Conservation (phyloP, 2,329 filamentous ascomycete species). For the Aspergillus clavatus region DNA sequence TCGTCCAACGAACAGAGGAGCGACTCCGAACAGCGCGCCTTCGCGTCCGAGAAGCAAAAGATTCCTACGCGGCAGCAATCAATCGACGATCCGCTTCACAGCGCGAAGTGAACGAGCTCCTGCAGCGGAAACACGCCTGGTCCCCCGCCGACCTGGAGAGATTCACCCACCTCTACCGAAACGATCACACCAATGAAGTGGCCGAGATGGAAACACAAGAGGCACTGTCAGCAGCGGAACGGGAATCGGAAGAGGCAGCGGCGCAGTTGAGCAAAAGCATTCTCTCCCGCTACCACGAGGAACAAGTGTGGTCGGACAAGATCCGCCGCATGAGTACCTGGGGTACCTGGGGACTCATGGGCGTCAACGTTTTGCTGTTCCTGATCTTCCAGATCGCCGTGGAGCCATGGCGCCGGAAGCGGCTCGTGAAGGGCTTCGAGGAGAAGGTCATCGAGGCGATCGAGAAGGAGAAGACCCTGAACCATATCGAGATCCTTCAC, state of each 20-base stretch:
- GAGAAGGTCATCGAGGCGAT: constrained; percentile 67
- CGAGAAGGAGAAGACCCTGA: constrained; percentile 59
- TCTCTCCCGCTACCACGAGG: constrained; percentile 89
- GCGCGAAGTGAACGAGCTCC: constrained; percentile 88
- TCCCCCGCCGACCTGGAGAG: constrained; percentile 80
- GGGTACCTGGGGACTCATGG: constrained; percentile 98
- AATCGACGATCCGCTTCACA: constrained; percentile 80
- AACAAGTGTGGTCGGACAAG: constrained; percentile 98
- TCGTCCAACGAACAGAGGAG: constrained; percentile 39
- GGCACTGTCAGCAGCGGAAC: constrained; percentile 68
- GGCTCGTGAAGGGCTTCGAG: constrained; percentile 78
- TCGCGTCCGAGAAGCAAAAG: constrained; percentile 66
- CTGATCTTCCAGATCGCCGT: constrained; percentile 81
- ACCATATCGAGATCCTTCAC: constrained; percentile 10
- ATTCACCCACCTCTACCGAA: constrained; percentile 87
- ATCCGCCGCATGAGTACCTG: constrained; percentile 95
- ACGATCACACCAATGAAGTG: constrained; percentile 89
- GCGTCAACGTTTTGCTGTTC: constrained; percentile 86
- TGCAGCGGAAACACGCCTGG: constrained; percentile 94
- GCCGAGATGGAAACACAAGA: constrained; percentile 69
- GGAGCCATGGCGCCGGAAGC: constrained; percentile 81
- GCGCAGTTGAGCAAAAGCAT: constrained; percentile 75
- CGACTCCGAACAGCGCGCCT: constrained; percentile 53
- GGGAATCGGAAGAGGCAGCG: constrained; percentile 70
- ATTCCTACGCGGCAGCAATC: constrained; percentile 76